Evolutionary conservation across 2,329 filamentous ascomycete genomes (phyloP), one percentile per base, ranked within the genome.

Genomic region (Claviceps purpurea): DNA sequence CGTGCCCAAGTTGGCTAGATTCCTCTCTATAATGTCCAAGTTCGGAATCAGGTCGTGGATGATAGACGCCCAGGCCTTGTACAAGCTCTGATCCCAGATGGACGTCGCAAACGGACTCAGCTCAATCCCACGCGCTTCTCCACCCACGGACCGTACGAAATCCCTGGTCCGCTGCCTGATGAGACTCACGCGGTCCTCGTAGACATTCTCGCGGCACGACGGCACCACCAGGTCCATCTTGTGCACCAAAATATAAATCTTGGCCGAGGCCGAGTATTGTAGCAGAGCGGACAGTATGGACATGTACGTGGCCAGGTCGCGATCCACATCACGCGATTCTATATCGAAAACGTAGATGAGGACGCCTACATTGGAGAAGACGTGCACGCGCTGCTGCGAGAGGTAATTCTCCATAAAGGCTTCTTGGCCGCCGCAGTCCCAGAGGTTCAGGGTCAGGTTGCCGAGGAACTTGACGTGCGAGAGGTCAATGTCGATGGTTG

Each of bases 271-370:
- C 47, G 87, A 94, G 75, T 83, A 95, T 70, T 97, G 90, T 52
- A 84, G 79, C 41, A 98, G 77, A 0, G 93, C 93, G 49, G 84
- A 81, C 60, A 97, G 88, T 65, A 97, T 93, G 58, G 87, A 85
- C 50, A 85, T 82, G 73, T 97, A 98, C 54, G 89, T 95, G 53
- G 91, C 82, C 50, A 97, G 81, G 66, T 98, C 93, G 61, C 89
- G 85, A 56, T 93, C 87, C 61, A 95, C 89, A 67, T 97, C 93
- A 65, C 89, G 85, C 18, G 88, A 95, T 68, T 97, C 93, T 59
- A 97, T 94, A 67, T 98, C 93, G 71, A 98, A 98, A 68, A 98
- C 93, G 73, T 98, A 98, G 69, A 98, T 97, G 54, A 98, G 80
- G 50, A 97, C 93, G 49, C 90, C 91, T 56, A 96, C 93, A 66